These are phyloP conservation scores for Russula sp. DNA, from an alignment of 768 basidiomycete species.

Conservation along the genomic window DNA sequence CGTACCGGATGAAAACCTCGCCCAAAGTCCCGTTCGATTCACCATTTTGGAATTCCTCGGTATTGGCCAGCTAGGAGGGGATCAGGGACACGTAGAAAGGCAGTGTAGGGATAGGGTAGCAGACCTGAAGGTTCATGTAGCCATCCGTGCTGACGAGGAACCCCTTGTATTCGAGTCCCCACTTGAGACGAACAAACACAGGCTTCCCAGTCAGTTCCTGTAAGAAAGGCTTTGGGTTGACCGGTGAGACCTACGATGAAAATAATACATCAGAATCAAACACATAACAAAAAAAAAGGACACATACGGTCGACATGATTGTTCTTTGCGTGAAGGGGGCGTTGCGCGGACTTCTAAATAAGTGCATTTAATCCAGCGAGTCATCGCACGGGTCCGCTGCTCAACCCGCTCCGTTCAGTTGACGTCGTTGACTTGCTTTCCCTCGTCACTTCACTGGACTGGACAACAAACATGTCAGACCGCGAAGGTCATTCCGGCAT, in stretches of 20 bases:
- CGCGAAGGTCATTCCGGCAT: conserved; percentile 66
- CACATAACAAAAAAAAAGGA: not conserved
- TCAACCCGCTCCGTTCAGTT: not conserved
- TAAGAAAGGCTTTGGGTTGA: conserved; percentile 98
- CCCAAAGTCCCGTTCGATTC: conserved; percentile 94
- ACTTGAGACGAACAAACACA: conserved; percentile 92
- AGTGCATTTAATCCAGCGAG: not conserved
- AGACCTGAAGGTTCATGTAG: conserved; percentile 98
- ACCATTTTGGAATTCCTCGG: conserved; percentile 96
- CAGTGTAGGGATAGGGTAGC: conserved; percentile 19
- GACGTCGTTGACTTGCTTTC: not conserved
- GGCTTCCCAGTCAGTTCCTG: conserved; percentile 98
- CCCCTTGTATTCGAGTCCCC: conserved; percentile 99
- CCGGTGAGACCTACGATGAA: conserved; percentile 63
- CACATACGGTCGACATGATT: conserved; percentile 61
- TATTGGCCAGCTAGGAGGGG: conserved; percentile 82
- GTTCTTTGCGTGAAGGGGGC: conserved; percentile 23
- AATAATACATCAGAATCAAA: not conserved
- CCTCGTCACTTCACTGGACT: not conserved
- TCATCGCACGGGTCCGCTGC: not conserved
- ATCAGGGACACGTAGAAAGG: not conserved
- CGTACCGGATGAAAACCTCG: conserved; percentile 96
- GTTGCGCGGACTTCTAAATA: conserved; percentile 36
- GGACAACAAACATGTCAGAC: conserved; percentile 65
- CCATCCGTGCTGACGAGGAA: conserved; percentile 98